Evolutionary conservation across 2,329 filamentous ascomycete species (phyloP), one percentile per base, ranked within the genome.

Genomic region (Chaetothyriales sp.): DNA sequence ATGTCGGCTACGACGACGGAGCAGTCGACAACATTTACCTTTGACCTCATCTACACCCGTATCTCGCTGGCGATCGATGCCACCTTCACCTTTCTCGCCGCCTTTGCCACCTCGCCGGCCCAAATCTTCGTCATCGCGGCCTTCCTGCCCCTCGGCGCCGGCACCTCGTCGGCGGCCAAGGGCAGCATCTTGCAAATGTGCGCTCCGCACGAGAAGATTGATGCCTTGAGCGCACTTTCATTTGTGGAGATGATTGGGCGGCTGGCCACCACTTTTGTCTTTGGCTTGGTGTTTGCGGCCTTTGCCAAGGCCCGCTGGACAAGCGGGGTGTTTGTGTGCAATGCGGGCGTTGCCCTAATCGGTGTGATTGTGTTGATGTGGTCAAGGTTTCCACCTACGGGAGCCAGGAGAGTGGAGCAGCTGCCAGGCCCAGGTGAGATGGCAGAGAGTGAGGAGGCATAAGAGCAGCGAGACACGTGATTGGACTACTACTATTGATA

Each of bases 171-270:
- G 0, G 81, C 83, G 0, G 81, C 82, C 1, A 87, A 86, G 58
- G 83, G 83, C 0, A 80, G 83, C n/a, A 85, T 86, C 54, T 76
- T 84, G 0, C 77, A 83, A 52, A 83, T 86, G 81, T 58, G 54
- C 8, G 56, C 43, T 13, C 58, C 56, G 46, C 22, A 29, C 29
- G 76, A 83, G 51, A 73, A 82, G 0, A 74, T 77, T 0, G 83
- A 87, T 60, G 83, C 83, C 0, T 68, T 87, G 2, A 80, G 81
- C 43, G 82, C 80, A 0, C 80, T 87, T 10, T 85, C 81, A 0
- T 68, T 86, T 0, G 77, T 86, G 0, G 83, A 87, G 61, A 85
- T 84, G 56, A 74, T 85, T 29, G 83, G 82, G 0, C 70, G 77
- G 20, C 66, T 87, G 1, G 70, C 75, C 0, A 86, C 81, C 0